Evolutionary conservation across 2,329 filamentous ascomycete genomes (phyloP).

Genomic region (Alternaria panax): DNA sequence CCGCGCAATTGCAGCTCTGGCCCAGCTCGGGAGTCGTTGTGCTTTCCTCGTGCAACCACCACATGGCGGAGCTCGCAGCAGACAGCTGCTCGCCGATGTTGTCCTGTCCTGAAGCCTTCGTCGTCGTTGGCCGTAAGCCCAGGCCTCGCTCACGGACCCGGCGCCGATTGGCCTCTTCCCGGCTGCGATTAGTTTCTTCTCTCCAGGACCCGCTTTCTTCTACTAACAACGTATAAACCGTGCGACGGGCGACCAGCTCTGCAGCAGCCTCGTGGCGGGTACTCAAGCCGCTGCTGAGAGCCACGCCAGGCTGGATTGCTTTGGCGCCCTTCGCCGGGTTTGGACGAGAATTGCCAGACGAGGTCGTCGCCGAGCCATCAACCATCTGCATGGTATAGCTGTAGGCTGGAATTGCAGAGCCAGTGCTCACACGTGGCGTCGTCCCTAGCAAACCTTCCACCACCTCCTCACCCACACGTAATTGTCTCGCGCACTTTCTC

Average conservation of each 20-base stretch:
- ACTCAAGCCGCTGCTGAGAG: background rate
- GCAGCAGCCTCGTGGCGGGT: background rate
- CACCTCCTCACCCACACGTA: background rate
- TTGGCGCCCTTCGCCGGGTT: background rate
- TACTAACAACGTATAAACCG: conserved; percentile 11
- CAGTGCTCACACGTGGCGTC: background rate
- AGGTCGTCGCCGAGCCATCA: background rate
- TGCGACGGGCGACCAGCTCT: conserved; percentile 5
- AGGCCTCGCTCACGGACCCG: conserved; percentile 2
- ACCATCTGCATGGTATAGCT: background rate
- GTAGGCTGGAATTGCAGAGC: too few species aligned
- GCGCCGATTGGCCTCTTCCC: conserved; percentile 7
- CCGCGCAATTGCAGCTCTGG: background rate
- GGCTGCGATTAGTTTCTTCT: conserved; percentile 9
- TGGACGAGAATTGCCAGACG: background rate
- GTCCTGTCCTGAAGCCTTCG: background rate
- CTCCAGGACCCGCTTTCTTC: conserved; percentile 17
- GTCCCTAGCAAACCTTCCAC: conserved; percentile 3
- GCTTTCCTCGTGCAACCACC: conserved; percentile 7
- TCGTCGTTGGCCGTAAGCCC: background rate
- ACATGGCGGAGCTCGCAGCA: background rate
- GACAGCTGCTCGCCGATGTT: conserved; percentile 9
- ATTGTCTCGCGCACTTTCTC: conserved; percentile 3
- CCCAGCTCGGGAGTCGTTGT: background rate
- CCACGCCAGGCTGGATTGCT: conserved; percentile 1